Base-by-base conservation (phyloP, 306 rosid species). In the Clitoria ternatea region DNA sequence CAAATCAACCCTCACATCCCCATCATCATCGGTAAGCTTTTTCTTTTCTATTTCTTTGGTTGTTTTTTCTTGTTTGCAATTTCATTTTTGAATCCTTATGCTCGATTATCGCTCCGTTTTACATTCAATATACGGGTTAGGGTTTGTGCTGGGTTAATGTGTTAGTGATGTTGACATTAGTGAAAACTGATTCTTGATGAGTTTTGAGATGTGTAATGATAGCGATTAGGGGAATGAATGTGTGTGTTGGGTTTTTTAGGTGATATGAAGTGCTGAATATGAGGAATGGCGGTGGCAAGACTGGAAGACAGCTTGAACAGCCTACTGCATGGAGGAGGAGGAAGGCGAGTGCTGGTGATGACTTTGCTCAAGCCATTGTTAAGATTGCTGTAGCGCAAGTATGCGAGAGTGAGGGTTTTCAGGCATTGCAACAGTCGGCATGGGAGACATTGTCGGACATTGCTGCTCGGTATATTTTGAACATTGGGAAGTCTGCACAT, bases 211-310 rank as follows among this genome's bases (percentile, higher is more conserved):
- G 70, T 60, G 44, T 83, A 44, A 33, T 32, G 55, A 48, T 70
- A 81, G 73, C 63, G 82, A 54, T 78, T 68, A 81, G 50, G 80
- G 80, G 60, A 67, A 39, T 80, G 60, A 67, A 39, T 80, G 60
- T 50, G 11, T 59, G 30, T 65, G 36, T 48, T 68, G 55, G 61
- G 67, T 66, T 67, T 85, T 71, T 70, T 20, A 37, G 63, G 85
- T 87, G 90, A 87, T 85, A 85, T 86, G 98, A 84, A 81, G 91
- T 69, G 78, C 89, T 89, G 90, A 92, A 92, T 86, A 92, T 92
- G 98, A 88, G 81, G 85, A 73, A 92, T 92, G 96, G 96, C 37
- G 87, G 82, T 81, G 89, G 89, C 88, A 91, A 86, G 90, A 83
- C 79, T 79, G 96, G 85, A 83, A 84, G 80, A 79, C 89, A 77